Evolutionary conservation across 805 yeast species (phyloP), one percentile per base, ranked within the genome.

Genomic region (Dipodascopsis uninucleata): DNA sequence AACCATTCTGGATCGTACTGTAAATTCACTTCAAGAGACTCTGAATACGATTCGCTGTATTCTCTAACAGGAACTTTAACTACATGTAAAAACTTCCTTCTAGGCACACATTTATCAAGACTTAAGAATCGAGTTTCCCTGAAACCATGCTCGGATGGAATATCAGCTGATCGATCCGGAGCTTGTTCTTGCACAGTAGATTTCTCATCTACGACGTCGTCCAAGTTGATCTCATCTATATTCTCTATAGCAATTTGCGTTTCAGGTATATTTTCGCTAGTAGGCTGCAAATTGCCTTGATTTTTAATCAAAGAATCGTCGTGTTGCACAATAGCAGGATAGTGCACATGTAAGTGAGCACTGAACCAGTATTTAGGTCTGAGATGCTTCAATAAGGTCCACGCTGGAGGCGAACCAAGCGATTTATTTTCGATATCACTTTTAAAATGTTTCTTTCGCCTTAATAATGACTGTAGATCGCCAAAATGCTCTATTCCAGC

Each of bases 341-440:
- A 93, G 42, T 67, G 68, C 1, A 82, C 87, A 63, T 93, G 98
- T 45, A 93, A 63, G 67, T 93, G 98, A 8, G 94, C 94, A 55
- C 93, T 78, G 49, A 85, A 76, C 98, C 97, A 93, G 61, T 75
- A 70, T 14, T 62, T 52, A 0, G 97, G 97, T 56, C 66, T 70
- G 42, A 86, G 52, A 12, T 60, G 57, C 20, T 69, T 57, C 53
- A 93, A 63, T 12, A 87, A 60, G 17, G 68, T 66, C 69, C 75
- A 71, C 38, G 78, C 77, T 5, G 82, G 70, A 0, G 89, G 86
- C 14, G 83, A 83, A 0, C 98, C 98, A 38, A 90, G 66, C 14
- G 66, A 66, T 1, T 78, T 77, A 1, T 65, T 65, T 2, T 70
- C 64, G 1, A 88, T 73, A 62, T 90, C 97, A 1, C 58, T 57